Conservation (phyloP, 1,284 basidiomycete genomes). For the Leccinum angustisporum region DNA sequence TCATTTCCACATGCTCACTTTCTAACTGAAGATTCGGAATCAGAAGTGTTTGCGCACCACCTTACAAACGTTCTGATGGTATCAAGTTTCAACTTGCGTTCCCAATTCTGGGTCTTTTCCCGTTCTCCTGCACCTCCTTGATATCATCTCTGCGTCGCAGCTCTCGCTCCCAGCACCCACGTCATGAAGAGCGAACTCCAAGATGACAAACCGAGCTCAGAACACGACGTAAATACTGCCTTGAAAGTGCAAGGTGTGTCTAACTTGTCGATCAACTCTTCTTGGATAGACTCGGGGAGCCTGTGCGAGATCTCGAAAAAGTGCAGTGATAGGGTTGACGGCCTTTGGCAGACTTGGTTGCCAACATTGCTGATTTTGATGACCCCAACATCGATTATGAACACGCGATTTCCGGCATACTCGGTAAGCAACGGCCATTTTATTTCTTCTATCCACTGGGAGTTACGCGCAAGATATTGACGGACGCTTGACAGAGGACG, state of each 20-base stretch:
- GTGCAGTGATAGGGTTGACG: background rate
- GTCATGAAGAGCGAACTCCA: background rate
- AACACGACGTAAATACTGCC: background rate
- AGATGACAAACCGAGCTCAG: background rate
- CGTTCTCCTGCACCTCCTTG: background rate
- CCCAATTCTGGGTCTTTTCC: background rate
- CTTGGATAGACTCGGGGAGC: background rate
- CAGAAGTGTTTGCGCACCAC: background rate
- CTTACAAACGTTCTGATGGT: background rate
- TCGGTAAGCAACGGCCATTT: conserved; percentile 22
- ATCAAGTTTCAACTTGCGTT: background rate
- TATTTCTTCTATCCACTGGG: background rate
- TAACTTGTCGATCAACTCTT: background rate
- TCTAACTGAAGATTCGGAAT: background rate
- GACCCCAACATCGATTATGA: conserved; percentile 67
- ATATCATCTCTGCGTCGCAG: background rate
- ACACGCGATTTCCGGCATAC: conserved; percentile 38
- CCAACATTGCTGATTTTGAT: conserved; percentile 41
- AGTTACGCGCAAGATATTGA: background rate
- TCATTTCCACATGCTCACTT: background rate
- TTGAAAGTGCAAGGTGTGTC: background rate
- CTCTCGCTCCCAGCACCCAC: background rate
- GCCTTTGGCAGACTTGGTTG: conserved; percentile 13
- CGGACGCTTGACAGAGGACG: conserved; percentile 40
- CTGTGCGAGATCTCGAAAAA: background rate